Evolutionary conservation across 257 asterid species (phyloP).

Genomic region (Solanum chiquidenum): DNA sequence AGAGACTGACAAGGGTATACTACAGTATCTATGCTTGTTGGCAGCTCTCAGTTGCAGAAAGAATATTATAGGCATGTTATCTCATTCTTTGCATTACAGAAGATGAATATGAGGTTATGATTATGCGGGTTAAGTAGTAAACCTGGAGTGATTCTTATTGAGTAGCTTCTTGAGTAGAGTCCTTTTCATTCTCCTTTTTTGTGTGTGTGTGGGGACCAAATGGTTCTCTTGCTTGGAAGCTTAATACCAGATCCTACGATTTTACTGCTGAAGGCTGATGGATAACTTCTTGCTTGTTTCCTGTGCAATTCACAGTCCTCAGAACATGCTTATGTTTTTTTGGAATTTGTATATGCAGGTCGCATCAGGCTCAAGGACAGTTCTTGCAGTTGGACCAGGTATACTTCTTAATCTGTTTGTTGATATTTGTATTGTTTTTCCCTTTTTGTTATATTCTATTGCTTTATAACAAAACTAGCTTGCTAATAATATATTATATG

Average conservation of each 20-base stretch:
- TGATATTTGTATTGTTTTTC: not conserved
- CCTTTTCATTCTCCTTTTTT: not conserved
- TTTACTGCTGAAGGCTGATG: not conserved
- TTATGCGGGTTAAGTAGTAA: not conserved
- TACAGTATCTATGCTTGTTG: not conserved
- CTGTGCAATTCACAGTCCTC: not conserved
- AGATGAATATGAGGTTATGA: not conserved
- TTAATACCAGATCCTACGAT: not conserved
- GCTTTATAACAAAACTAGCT: not conserved
- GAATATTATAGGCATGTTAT: not conserved
- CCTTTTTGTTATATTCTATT: not conserved
- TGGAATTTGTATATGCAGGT: slow-evolving; percentile 32
- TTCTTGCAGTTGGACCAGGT: slow-evolving; percentile 98
- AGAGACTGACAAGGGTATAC: not conserved
- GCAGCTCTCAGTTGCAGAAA: not conserved
- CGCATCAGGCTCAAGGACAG: slow-evolving; percentile 87
- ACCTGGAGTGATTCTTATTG: not conserved
- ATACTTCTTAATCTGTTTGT: slow-evolving; percentile 4
- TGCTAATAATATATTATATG: not conserved
- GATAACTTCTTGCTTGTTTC: not conserved
- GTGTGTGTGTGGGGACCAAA: not conserved
- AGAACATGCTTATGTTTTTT: not conserved
- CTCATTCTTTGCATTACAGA: not conserved
- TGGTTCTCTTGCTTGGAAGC: not conserved
- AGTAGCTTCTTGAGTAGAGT: not conserved